Base-by-base conservation (phyloP, 805 yeast genomes). In the Kurtzmaniella fragi region DNA sequence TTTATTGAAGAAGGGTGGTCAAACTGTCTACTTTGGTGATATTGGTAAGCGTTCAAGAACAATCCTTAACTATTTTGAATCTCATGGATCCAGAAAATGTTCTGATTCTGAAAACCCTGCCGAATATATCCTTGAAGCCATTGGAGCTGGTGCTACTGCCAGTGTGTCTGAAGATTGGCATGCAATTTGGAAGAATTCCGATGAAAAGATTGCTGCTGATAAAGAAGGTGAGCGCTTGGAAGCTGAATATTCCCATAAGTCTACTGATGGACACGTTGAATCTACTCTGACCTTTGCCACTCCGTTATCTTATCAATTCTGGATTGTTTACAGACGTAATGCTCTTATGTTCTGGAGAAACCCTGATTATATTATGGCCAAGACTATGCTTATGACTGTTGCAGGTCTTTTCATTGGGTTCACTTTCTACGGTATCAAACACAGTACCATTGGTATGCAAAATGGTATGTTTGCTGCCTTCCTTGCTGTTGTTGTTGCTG, bases 71-170 rank as follows among this genome's bases (percentile, higher is more conserved):
- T 65, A 64, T 49, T 67, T 67, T 42, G 65, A 65, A 47, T 49
- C 51, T 35, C 49, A 64, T 43, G 71, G 69, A 5, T 64, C 68
- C n/a, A 75, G 80, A 43, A 70, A 73, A 38, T 84, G 93, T 66
- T 70, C 64, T 27, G 58, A 58, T 10, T 34, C 26, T 39, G 80
- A 80, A 44, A 83, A 83, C 47, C 89, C 90, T 17, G 89, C 89
- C 27, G 90, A 82, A 59, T 83, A 82, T 65, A 79, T 82, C 61
- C 62, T 83, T 49, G 78, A 79, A 42, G 78, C 78, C 41, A 80
- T 84, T 57, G 91, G 91, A 43, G 90, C 91, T 27, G 90, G 87
- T 54, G 88, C 91, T 2, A 82, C 87, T 23, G 82, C 87, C 3
- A 53, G 64, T 39, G 75, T 73, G 13, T 52, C 60, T 25, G 73